Evolutionary conservation across 768 basidiomycete species (phyloP), one percentile per base, ranked within the genome.

Genomic region (Boletus tylopilopsis): DNA sequence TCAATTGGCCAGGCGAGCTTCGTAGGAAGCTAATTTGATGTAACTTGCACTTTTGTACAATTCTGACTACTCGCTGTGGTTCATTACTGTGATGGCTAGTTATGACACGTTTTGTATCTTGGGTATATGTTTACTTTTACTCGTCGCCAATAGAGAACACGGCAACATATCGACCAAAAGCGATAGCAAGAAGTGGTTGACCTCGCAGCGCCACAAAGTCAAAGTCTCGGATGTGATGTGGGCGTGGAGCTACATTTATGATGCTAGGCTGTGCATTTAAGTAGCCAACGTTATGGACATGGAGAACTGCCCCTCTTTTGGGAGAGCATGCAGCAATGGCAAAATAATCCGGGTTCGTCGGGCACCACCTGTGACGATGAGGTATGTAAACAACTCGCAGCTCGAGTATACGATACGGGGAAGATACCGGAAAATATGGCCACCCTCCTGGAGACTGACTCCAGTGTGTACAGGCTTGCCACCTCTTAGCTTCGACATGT

Each of bases 331-430:
- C 76, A 8, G 87, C 83, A 46, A 90, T 81, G 33, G 85, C 90
- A 68, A 92, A 92, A 58, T 84, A 84, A 46, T 87, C 82, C 10
- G 87, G 76, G 63, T 79, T 80, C 15, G 86, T 85, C 21, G 76
- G 81, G 56, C 84, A 90, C 90, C 90, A 91, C 42, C 88, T 90
- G 50, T 33, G 16, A 10, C 27, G n/a, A 48, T 11, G n/a, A n/a
- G 15, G 10, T 30, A 30, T 6, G 29, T 58, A 24, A 60, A 37
- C 25, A 45, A 33, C 13, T 13, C n/a, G 16, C 36, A 4, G 10
- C 5, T 5, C 18, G n/a, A n/a, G n/a, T 6, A 19, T 19, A n/a
- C 12, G 48, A 49, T 63, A 2, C 25, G 45, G 6, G 12, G 35
- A 35, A 56, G 35, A 13, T 45, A 88, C 84, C 88, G 76, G 68